Base-by-base conservation (phyloP, 1,139 yeast species). In the Sugiyamaella pinicola region DNA sequence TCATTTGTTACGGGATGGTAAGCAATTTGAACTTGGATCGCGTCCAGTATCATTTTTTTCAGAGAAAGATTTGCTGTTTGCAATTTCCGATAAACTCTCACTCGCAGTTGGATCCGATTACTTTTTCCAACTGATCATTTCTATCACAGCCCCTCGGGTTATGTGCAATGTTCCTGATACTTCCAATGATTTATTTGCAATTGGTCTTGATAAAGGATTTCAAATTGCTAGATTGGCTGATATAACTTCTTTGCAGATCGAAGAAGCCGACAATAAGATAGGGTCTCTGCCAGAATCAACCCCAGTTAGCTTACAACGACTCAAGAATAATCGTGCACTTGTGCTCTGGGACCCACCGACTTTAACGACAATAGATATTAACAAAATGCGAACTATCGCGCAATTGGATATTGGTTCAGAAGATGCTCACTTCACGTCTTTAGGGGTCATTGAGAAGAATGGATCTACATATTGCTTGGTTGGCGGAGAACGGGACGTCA, bases 1-100 rank as follows among this genome's bases (percentile, higher is more conserved):
- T 33, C 19, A 28, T 28, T n/a, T 34, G 29, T 12, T 18, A 9
- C 15, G 33, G 13, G 13, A 28, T 15, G 43, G 43, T 10, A 21
- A 31, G 24, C 19, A 24, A 13, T 33, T 26, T 29, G 7, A 6
- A 22, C 24, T 45, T 5, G 53, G 53, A 4, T 10, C 19, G 4
- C 17, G 22, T n/a, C 53, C 53, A 1, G 46, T 51, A 2, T 21
- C 47, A 5, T 26, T 51, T 10, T 22, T 19, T 22, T 13, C 31
- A 7, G 22, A 39, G 12, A 22, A 39, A 7, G 42, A 38, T n/a
- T n/a, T 22, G 17, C 24, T 51, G 13, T 45, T 51, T 34, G 41
- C 42, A 10, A 31, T 28, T n/a, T 51, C 53, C 2, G 42, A 51
- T 24, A 45, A 31, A 24, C 34, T 51, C 3, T 35, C 53, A 12